Evolutionary conservation across 2,329 filamentous ascomycete species (phyloP).

Genomic region (Hypoxylon sp.): DNA sequence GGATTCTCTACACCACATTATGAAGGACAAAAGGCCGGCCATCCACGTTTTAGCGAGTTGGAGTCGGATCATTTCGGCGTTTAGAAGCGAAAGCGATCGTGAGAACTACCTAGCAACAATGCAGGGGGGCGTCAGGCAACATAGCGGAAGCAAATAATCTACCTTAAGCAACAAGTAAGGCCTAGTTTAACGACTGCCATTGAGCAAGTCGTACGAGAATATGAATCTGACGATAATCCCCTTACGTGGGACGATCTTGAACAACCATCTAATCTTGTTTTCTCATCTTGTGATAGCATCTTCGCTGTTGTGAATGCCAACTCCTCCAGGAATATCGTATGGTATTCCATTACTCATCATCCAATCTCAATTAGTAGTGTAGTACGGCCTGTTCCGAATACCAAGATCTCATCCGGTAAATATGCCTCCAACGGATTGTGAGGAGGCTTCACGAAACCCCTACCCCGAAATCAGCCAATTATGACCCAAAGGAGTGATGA

Average conservation of each 20-base stretch:
- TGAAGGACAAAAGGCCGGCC: neutral
- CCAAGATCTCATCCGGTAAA: neutral
- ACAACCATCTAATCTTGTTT: constrained; percentile 5
- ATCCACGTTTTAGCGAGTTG: constrained; percentile 23
- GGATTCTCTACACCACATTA: neutral
- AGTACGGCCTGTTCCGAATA: neutral
- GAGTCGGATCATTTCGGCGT: constrained; percentile 14
- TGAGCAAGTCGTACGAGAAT: constrained; percentile 38
- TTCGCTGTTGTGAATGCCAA: neutral
- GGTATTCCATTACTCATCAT: neutral
- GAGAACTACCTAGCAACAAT: constrained; percentile 13
- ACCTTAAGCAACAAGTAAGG: constrained; percentile 18
- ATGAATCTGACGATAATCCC: constrained; percentile 33
- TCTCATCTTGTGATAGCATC: neutral
- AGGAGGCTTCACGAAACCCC: neutral
- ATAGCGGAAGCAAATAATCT: constrained; percentile 3
- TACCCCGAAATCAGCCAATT: neutral
- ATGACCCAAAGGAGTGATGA: neutral
- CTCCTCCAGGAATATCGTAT: neutral
- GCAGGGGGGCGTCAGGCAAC: constrained; percentile 9
- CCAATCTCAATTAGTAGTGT: neutral
- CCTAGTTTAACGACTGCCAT: constrained; percentile 17
- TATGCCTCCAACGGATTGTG: neutral
- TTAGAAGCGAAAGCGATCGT: constrained; percentile 21
- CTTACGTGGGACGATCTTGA: constrained; percentile 31